A percentile compares a stretch with the other conserved stretches of the same genome.
Evolutionary conservation across 2,329 filamentous ascomycete species (phyloP).

Genomic region (Cladobotryum mycophilum): DNA sequence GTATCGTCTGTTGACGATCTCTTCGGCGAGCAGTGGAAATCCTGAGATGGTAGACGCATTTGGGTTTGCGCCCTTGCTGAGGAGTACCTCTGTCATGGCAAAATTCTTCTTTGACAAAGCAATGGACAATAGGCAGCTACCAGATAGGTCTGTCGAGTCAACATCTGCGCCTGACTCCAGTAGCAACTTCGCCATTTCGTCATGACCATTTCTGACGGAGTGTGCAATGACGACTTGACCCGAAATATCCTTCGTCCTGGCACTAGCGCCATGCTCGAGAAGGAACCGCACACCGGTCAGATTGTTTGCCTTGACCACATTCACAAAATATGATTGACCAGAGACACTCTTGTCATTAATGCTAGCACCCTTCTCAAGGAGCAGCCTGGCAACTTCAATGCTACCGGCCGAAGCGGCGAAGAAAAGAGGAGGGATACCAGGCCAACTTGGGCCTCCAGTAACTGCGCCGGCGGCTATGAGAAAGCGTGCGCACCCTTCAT

Average conservation of each 20-base stretch:
- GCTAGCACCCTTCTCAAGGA: constrained; percentile 24
- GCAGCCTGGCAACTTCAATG: constrained; percentile 20
- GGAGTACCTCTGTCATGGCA: constrained; percentile 28
- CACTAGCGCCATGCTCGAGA: constrained; percentile 24
- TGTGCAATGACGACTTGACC: constrained; percentile 24
- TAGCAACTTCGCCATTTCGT: constrained; percentile 24
- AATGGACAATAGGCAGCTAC: constrained; percentile 24
- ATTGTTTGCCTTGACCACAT: constrained; percentile 21
- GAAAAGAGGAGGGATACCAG: constrained; percentile 27
- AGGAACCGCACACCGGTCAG: constrained; percentile 23
- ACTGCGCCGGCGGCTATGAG: constrained; percentile 29
- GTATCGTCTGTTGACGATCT: constrained; percentile 26
- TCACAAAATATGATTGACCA: constrained; percentile 25
- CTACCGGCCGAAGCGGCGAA: constrained; percentile 26
- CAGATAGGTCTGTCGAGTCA: constrained; percentile 23
- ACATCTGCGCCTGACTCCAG: constrained; percentile 31
- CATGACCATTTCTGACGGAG: constrained; percentile 21
- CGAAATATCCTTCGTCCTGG: constrained; percentile 19
- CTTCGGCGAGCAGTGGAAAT: constrained; percentile 26
- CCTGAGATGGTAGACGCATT: constrained; percentile 25
- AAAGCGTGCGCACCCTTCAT: constrained; percentile 25
- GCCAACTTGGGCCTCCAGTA: constrained; percentile 14
- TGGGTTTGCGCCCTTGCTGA: constrained; percentile 29
- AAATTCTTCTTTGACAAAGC: constrained; percentile 21
- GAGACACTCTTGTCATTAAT: constrained; percentile 24